A percentile compares a stretch with the other conserved stretches of the same genome.
These are phyloP conservation scores for Thelonectria olida DNA, from an alignment of 2,329 filamentous ascomycete species.

Conservation along the genomic window DNA sequence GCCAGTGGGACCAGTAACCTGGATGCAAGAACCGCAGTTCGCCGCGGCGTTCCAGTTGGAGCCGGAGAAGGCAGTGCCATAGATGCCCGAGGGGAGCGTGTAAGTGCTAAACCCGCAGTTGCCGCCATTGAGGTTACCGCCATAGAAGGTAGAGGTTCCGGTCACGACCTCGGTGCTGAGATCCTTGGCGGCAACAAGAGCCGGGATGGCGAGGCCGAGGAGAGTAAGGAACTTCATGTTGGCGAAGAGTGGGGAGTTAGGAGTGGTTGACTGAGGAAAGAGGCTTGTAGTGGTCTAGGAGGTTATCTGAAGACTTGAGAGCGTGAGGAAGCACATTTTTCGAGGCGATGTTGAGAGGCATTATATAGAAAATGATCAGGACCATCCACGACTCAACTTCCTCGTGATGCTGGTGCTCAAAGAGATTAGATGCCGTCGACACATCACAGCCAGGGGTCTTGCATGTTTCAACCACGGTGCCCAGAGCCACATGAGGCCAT, in stretches of 20 bases:
- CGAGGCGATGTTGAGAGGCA: neutral
- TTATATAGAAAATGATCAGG: neutral
- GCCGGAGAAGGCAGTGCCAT: slow-evolving; percentile 69
- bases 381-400: neutral
- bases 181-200: neutral
- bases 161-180: slow-evolving; percentile 23
- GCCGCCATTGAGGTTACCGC: slow-evolving; percentile 66
- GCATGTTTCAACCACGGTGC: neutral
- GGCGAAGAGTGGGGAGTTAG: neutral
- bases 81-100: slow-evolving; percentile 66
- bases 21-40: slow-evolving; percentile 69
- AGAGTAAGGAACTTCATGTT: neutral
- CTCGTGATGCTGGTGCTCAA: neutral
- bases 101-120: slow-evolving; percentile 71
- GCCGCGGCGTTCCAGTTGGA: slow-evolving; percentile 64
- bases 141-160: slow-evolving; percentile 57
- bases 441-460: neutral
- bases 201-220: neutral
- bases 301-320: neutral
- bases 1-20: slow-evolving; percentile 65
- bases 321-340: neutral
- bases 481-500: neutral
- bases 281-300: neutral
- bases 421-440: neutral
- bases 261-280: no score